Evolutionary conservation across 768 basidiomycete species (phyloP).

Genomic region (Boletus vermiculosoides): DNA sequence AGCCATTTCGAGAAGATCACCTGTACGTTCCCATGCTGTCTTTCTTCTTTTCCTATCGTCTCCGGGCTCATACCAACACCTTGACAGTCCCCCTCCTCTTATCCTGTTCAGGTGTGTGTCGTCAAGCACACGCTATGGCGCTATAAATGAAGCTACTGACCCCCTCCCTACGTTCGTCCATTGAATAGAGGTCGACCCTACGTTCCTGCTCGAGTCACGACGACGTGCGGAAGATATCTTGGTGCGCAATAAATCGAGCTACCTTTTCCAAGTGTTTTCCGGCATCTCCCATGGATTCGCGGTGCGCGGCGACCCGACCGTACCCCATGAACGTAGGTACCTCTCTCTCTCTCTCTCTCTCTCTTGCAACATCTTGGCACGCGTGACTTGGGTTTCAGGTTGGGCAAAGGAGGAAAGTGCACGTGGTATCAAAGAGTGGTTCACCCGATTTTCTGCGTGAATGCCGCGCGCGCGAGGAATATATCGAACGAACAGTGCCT

Average conservation of each 20-base stretch:
- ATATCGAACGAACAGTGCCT: too few species aligned
- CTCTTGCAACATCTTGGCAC: neutral
- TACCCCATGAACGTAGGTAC: conserved; percentile 21
- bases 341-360: too few species aligned
- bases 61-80: neutral
- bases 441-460: conserved; percentile 16
- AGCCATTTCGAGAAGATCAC: conserved; percentile 49
- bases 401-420: conserved; percentile 62
- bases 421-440: conserved; percentile 47
- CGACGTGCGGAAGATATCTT: conserved; percentile 57
- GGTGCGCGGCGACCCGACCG: conserved; percentile 12
- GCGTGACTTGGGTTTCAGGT: conserved; percentile 30
- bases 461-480: too few species aligned
- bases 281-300: conserved; percentile 33
- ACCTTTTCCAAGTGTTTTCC: conserved; percentile 57
- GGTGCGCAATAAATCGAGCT: conserved; percentile 44
- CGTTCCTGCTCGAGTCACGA: conserved; percentile 49
- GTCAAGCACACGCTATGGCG: too few species aligned
- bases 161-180: too few species aligned
- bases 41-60: neutral
- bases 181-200: conserved; percentile 45
- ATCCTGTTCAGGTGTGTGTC: too few species aligned
- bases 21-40: conserved; percentile 32
- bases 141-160: too few species aligned
- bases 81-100: too few species aligned